phyloP scores from a whole-genome alignment of 116 monocot genomes.

The Phalaenopsis hybrid region DNA sequence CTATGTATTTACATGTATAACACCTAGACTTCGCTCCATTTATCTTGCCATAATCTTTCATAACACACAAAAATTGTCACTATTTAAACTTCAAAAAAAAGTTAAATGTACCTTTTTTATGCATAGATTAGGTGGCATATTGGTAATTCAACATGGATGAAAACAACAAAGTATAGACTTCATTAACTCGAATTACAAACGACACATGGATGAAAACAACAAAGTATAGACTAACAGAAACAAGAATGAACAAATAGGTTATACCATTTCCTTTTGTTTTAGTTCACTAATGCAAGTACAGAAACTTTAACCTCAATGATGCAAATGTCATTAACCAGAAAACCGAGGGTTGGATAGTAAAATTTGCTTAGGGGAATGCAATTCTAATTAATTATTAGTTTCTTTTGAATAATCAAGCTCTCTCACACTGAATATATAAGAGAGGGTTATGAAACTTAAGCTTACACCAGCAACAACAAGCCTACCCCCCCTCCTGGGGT shows the following conservation, averaged over 20 bases:
- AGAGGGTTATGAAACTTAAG: no score
- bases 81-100: no score
- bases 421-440: no score
- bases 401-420: neutral
- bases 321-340: no score
- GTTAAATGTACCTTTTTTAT: no score
- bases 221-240: neutral
- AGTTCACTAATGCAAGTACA: constrained; percentile 6
- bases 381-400: neutral
- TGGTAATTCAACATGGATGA: neutral
- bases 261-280: neutral
- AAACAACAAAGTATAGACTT: neutral
- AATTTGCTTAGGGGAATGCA: neutral
- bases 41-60: no score
- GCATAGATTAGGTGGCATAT: no score
- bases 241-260: neutral
- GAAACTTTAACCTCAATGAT: constrained; percentile 2
- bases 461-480: no score
- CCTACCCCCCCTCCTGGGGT: no score
- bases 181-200: neutral
- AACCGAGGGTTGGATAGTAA: neutral
- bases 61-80: no score
- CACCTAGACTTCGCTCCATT: no score
- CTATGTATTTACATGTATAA: no score
- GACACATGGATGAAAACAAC: neutral